A percentile compares a stretch with the other conserved stretches of the same genome.
phyloP scores from a whole-genome alignment of 176 grass and related monocot species.

The Dactylis glomerata region DNA sequence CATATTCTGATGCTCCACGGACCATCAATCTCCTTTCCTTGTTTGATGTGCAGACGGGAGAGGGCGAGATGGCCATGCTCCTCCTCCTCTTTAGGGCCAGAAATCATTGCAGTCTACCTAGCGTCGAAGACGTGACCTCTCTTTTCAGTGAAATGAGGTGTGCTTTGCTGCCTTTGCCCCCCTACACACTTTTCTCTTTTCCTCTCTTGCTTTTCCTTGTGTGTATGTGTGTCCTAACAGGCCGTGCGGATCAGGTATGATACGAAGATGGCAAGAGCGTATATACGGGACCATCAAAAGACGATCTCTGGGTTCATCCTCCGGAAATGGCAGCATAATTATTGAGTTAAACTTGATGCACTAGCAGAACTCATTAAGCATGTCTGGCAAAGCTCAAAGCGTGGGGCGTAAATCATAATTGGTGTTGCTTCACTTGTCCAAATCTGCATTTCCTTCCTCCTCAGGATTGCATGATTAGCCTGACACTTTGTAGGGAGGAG shows the following conservation, averaged over 20 bases:
- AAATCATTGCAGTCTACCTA: constrained; percentile 44
- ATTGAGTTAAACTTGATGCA: neutral
- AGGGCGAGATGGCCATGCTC: neutral
- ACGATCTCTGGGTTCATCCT: neutral
- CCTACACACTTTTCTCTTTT: constrained; percentile 7
- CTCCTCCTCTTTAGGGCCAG: constrained; percentile 20
- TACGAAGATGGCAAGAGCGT: neutral
- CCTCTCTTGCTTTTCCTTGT: constrained; percentile 16
- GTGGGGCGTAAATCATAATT: constrained; percentile 13
- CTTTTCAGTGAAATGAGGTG: constrained; percentile 54
- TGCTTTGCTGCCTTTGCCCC: constrained; percentile 37
- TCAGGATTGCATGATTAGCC: constrained; percentile 25
- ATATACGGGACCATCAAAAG: neutral
- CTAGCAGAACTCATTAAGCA: neutral
- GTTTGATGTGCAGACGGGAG: constrained; percentile 20
- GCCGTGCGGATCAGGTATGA: constrained; percentile 10
- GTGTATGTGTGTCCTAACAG: neutral
- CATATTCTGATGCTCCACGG: neutral
- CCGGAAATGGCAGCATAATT: constrained; percentile 23
- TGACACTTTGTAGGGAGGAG: neutral
- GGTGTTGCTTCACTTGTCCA: neutral
- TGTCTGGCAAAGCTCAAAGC: constrained; percentile 35
- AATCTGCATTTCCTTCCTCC: constrained; percentile 17
- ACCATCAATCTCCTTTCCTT: neutral
- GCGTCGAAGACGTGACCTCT: constrained; percentile 54